phyloP scores from a whole-genome alignment of 768 basidiomycete species.

The Mycena rosella region DNA sequence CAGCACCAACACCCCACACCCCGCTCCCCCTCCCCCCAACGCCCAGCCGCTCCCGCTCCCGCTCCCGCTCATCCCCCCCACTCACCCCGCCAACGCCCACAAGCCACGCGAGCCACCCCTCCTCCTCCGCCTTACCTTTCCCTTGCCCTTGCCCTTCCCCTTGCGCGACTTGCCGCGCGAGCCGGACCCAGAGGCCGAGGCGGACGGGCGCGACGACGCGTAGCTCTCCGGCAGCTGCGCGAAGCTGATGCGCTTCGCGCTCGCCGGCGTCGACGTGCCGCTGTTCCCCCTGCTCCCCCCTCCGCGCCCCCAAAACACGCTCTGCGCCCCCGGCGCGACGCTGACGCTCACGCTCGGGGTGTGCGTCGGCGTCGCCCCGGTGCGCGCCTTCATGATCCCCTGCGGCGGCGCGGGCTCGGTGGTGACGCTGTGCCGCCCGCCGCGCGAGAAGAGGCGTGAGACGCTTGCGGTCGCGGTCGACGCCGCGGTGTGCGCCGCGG shows the following conservation, averaged over 20 bases:
- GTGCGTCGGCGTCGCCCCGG: constrained; percentile 32
- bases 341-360: constrained; percentile 44
- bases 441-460: constrained; percentile 80
- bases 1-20: constrained; percentile 36
- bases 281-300: constrained; percentile 36
- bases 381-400: constrained; percentile 32
- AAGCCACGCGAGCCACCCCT: constrained; percentile 35
- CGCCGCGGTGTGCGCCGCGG: constrained; percentile 66
- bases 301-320: constrained; percentile 28
- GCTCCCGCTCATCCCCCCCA: constrained; percentile 20
- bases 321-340: neutral
- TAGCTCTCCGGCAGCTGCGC: constrained; percentile 81
- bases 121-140: constrained; percentile 27
- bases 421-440: constrained; percentile 36
- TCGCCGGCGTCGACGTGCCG: constrained; percentile 61
- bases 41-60: constrained; percentile 20
- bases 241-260: constrained; percentile 81
- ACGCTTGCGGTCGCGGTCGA: constrained; percentile 84
- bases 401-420: constrained; percentile 47
- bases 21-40: constrained; percentile 30
- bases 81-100: constrained; percentile 42
- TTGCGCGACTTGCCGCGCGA: constrained; percentile 43
- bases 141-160: constrained; percentile 34
- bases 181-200: neutral
- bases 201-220: constrained; percentile 37